A percentile compares a stretch with the other conserved stretches of the same genome.
Conservation (phyloP, 2,329 filamentous ascomycete genomes). For the Fusarium papillatum region DNA sequence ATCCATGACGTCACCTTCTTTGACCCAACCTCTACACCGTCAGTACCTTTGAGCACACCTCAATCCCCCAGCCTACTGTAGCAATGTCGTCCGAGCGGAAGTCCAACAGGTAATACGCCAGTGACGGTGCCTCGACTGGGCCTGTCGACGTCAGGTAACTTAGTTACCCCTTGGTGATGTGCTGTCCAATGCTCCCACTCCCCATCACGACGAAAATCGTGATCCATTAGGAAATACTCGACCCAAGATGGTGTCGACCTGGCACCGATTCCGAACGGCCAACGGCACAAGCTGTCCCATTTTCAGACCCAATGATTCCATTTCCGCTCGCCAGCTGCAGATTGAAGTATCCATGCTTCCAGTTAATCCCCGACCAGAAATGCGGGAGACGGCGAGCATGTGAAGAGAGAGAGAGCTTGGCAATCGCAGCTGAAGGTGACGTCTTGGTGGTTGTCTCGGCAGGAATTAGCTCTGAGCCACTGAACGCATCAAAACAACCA, state of each 20-base stretch:
- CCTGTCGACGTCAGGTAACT: conserved; percentile 27
- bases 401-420: conserved; percentile 7
- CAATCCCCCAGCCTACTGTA: neutral
- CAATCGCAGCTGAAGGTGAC: conserved; percentile 29
- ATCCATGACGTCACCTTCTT: conserved; percentile 43
- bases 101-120: conserved; percentile 1
- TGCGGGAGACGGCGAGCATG: conserved; percentile 17
- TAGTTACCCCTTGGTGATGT: neutral
- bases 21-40: conserved; percentile 3
- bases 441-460: conserved; percentile 36
- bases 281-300: neutral
- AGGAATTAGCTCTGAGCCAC: conserved; percentile 39
- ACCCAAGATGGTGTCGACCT: conserved; percentile 28
- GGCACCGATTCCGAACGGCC: conserved; percentile 2
- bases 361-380: conserved; percentile 24
- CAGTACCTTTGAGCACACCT: conserved; percentile 4
- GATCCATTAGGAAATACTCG: conserved; percentile 32
- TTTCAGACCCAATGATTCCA: neutral
- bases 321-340: neutral
- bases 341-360: neutral
- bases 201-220: conserved; percentile 22
- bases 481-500: conserved; percentile 35
- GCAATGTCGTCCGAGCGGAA: neutral
- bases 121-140: neutral
- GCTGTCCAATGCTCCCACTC: neutral